Base-by-base conservation (phyloP, 1,284 basidiomycete genomes). In the Singerocomus rubriflavus region DNA sequence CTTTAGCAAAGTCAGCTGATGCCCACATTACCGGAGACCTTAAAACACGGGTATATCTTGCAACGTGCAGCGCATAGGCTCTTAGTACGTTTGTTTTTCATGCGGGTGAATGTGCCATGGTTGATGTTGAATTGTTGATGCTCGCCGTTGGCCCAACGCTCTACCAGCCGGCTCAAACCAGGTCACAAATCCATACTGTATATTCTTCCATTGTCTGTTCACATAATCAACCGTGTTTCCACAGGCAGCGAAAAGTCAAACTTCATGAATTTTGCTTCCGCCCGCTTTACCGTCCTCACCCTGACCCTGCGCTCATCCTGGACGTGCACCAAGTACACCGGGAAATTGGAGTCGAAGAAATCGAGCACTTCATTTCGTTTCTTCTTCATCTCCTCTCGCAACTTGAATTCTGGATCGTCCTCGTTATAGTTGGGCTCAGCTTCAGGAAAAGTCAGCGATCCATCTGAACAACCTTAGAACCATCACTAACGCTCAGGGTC, bases 201-300 rank as follows among this genome's bases (percentile, higher is more conserved):
- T n/a, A 16, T 10, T 38, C 5, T 30, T 1, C 37, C 16, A n/a
- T n/a, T n/a, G n/a, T 5, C n/a, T n/a, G n/a, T 49, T 38, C 65
- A n/a, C 48, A 63, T n/a, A 40, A 61, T 11, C 30, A 35, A 44
- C 39, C 58, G 61, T 29, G 42, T 60, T 11, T 46, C 41, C 10
- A 62, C 59, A 36, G 50, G 53, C 50, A 50, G 48, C 30, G 46
- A 42, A 35, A 65, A 65, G 21, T 63, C 59, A 12, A 65, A 59
- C 32, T 26, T 43, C 0, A 50, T 11, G 37, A 65, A 65, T 2
- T 41, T 42, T 1, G 53, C 36, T 13, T 31, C 32, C 35, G 52
- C 61, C 35, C 60, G 40, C 4, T 43, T 33, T 8, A 33, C 49
- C 32, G 60, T 59, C 34, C 26, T 44, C 35, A 64, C 35, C 52